A percentile compares a stretch with the other conserved stretches of the same genome.
Evolutionary conservation across 2,329 filamentous ascomycete genomes (phyloP).

Genomic region (Leptographium galeiforme): DNA sequence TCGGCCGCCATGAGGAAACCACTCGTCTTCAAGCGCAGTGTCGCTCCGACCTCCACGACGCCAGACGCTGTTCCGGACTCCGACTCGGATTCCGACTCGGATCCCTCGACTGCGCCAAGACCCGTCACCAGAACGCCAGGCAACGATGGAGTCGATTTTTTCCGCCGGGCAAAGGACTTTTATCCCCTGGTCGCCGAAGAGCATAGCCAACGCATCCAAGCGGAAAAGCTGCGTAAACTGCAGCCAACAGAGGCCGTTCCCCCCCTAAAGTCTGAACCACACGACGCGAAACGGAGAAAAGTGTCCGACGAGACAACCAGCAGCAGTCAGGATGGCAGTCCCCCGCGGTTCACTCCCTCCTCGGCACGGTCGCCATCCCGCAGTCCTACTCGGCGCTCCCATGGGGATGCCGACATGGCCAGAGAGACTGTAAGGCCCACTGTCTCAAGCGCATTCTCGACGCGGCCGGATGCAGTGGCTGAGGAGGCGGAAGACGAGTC

Average conservation of each 20-base stretch:
- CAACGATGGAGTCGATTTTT: slow-evolving; percentile 27
- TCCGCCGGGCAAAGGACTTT: slow-evolving; percentile 36
- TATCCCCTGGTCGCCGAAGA: slow-evolving; percentile 21
- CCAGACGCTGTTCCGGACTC: background rate
- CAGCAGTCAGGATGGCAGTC: background rate
- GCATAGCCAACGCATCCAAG: slow-evolving; percentile 3
- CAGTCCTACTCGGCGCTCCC: background rate
- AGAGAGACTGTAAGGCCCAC: slow-evolving; percentile 3
- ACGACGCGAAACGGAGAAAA: slow-evolving; percentile 8
- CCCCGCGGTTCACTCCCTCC: background rate
- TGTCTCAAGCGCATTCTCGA: background rate
- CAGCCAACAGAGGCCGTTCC: slow-evolving; percentile 8
- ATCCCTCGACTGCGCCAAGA: background rate
- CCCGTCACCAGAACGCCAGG: background rate
- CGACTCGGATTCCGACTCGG: slow-evolving; percentile 2
- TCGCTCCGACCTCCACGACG: background rate
- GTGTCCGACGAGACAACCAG: slow-evolving; percentile 6
- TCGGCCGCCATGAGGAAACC: slow-evolving; percentile 6
- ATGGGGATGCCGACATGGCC: slow-evolving; percentile 3
- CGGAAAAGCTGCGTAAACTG: slow-evolving; percentile 14
- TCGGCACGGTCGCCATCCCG: background rate
- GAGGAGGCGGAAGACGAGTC: background rate
- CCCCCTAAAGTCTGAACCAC: background rate
- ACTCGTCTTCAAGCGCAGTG: slow-evolving; percentile 10
- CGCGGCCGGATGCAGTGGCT: background rate